phyloP scores from a whole-genome alignment of 306 rosid genomes.

The Trifolium repens region DNA sequence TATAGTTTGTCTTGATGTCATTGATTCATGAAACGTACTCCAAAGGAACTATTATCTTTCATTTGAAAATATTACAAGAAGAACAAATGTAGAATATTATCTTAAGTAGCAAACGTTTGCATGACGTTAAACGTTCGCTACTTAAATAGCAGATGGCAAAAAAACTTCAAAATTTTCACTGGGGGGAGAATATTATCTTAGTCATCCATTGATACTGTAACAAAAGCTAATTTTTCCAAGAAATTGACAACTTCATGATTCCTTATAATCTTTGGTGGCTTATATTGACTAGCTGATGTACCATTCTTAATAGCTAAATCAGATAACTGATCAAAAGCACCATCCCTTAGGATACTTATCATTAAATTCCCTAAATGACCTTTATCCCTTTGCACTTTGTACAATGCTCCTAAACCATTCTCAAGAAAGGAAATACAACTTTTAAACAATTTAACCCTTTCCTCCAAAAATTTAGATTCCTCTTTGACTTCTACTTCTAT shows the following conservation, averaged over 20 bases:
- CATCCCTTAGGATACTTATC: constrained; percentile 50
- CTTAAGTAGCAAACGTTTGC: neutral
- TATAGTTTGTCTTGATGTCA: neutral
- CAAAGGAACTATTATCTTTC: neutral
- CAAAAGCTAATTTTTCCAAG: constrained; percentile 48
- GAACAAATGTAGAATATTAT: neutral
- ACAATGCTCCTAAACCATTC: constrained; percentile 64
- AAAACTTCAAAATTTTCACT: too few species aligned
- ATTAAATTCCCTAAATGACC: constrained; percentile 52
- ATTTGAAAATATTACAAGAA: neutral
- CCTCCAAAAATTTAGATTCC: constrained; percentile 41
- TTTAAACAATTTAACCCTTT: constrained; percentile 42
- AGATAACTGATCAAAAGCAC: constrained; percentile 55
- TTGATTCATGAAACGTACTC: neutral
- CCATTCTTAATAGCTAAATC: constrained; percentile 59
- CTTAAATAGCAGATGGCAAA: too few species aligned
- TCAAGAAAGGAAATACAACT: constrained; percentile 51
- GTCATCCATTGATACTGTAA: constrained; percentile 39
- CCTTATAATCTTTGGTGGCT: constrained; percentile 70
- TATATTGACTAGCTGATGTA: constrained; percentile 68
- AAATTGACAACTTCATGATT: constrained; percentile 48
- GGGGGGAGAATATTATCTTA: neutral
- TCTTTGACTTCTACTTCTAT: constrained; percentile 60
- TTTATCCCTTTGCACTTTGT: constrained; percentile 54
- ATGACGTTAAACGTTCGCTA: constrained; percentile 5